A percentile compares a stretch with the other conserved stretches of the same genome.
Conservation (phyloP, 163 green algal genomes). For the Scenedesmus sp. region DNA sequence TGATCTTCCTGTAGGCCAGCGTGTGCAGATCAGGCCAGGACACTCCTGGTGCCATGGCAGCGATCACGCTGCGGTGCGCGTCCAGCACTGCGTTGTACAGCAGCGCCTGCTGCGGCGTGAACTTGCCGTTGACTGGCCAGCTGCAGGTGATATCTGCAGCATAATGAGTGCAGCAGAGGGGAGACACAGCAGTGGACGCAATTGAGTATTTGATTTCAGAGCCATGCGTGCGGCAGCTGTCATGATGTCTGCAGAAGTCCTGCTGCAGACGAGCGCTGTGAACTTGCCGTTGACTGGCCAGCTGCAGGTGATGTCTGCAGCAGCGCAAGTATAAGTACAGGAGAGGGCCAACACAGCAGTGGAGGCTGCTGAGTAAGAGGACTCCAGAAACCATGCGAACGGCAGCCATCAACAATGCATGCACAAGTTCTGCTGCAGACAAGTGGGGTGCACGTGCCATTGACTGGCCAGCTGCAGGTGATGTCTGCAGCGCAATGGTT, state of each 20-base stretch:
- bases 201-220: background rate
- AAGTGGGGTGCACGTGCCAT: slow-evolving; percentile 75
- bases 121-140: slow-evolving; percentile 76
- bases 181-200: background rate
- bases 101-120: slow-evolving; percentile 74
- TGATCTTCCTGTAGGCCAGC: slow-evolving; percentile 80
- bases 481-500: slow-evolving; percentile 76
- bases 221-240: no score
- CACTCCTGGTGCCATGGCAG: slow-evolving; percentile 84
- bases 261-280: slow-evolving; percentile 37
- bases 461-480: slow-evolving; percentile 77
- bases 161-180: background rate
- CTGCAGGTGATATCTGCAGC: slow-evolving; percentile 86
- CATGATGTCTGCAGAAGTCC: no score
- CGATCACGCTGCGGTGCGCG: slow-evolving; percentile 77
- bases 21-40: slow-evolving; percentile 86
- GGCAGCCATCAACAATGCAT: no score
- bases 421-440: no score
- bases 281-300: slow-evolving; percentile 80
- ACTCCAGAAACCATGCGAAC: no score
- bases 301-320: slow-evolving; percentile 86
- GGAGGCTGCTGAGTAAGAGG: background rate
- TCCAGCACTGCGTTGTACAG: slow-evolving; percentile 88
- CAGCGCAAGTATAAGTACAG: background rate
- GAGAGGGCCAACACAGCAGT: background rate